Base-by-base conservation (phyloP, 257 asterid genomes). In the Rauvolfia tetraphylla region DNA sequence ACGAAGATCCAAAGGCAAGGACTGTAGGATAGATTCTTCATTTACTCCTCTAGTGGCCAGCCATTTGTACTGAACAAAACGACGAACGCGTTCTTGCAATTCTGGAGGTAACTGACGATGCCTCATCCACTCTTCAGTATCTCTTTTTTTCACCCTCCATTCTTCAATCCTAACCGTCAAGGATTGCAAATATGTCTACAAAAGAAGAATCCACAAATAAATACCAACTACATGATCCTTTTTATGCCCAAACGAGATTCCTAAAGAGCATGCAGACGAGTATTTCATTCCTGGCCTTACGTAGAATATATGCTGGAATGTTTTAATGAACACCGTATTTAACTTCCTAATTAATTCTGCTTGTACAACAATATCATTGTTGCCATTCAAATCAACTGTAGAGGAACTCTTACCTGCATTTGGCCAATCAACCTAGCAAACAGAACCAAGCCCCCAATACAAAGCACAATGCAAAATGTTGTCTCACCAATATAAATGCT, bases 61-160 rank as follows among this genome's bases (percentile, higher is more conserved):
- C 99, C 99, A 95, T 78, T 83, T 90, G 68, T 88, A 93, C 74
- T 95, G 96, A 73, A 89, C 95, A 58, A 88, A 95, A 20, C 94
- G 82, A 58, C 92, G 98, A 7, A 95, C 96, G 7, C 99, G 98
- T 78, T 91, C 97, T 83, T 93, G 98, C 81, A 95, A 71, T 38
- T 90, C 90, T 20, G 85, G 87, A 38, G 99, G 97, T 82, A 95
- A 79, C 85, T 95, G 99, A 10, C 99, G 92, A 78, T 88, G 99
- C 90, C 97, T 88, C 99, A 95, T 95, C 99, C 99, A 95, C 82
- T 95, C 99, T 79, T 95, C 99, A 0, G 92, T 87, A 76, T 95
- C 99, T 78, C 99, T 83, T 87, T 89, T 88, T 88, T 82, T 91
- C 33, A 91, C 79, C 77, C 99, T 85, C 98, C 99, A 93, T 84